Base-by-base conservation (phyloP, 2,329 filamentous ascomycete species). In the Aspergillus latus region DNA sequence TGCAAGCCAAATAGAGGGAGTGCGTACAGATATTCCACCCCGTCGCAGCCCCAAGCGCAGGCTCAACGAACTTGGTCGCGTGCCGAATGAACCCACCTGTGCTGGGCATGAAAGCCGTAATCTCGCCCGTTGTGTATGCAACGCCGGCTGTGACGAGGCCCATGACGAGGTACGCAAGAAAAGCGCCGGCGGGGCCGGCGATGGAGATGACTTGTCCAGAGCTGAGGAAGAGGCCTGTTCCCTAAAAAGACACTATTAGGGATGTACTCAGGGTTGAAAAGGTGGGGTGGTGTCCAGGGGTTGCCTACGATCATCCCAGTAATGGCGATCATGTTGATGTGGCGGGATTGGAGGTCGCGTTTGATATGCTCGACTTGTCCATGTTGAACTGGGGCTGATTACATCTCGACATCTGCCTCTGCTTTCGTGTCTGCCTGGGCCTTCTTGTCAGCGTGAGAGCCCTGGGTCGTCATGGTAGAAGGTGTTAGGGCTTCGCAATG, bases 301-400 rank as follows among this genome's bases (percentile, higher is more conserved):
- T 21, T 21, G 13, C 42, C 8, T 29, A 45, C 42, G 37, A 74
- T 71, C 4, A 69, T 72, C 30, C 73, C 72, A 2, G 72, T 71
- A 16, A 75, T 60, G 11, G 72, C 70, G 45, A 74, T 74, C 70
- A 74, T 73, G 56, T 72, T 67, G 49, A 72, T 72, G 32, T 72
- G 70, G 6, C 70, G 64, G 32, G 15, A 26, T 15, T 49, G 34
- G 15, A 49, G 46, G 15, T 49, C 34, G 2, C 46, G 46, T 15
- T 28, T 49, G 34, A 39, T 49, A 9, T 37, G 30, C 30, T 34
- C 30, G 30, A 34, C 34, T 30, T 49, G 32, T 16, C 28, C 32
- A 5, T 39, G 13, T 16, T 13, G 10, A 13, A 9, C 30, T n/a
- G 34, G 45, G 45, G 4, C 30, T 6, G 37, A 9, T 9, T 15